Percentiles rank a stretch among this genome's conserved stretches.
These are phyloP conservation scores for Aspergillus ostianus DNA, from an alignment of 495 filamentous ascomycete genomes.

Conservation along the genomic window DNA sequence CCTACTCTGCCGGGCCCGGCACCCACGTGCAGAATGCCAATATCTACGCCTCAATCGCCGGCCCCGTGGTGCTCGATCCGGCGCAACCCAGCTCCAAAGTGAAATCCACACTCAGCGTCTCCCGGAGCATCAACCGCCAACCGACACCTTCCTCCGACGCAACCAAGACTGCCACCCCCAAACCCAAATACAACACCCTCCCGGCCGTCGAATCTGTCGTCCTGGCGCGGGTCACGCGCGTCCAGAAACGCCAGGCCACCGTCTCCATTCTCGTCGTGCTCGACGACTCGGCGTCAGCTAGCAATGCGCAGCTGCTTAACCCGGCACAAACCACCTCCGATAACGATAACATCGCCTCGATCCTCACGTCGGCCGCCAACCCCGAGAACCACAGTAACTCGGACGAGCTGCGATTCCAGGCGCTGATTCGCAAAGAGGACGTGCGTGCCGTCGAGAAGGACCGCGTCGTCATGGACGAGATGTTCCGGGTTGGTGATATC, in stretches of 20 bases:
- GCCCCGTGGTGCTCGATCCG: slow-evolving; percentile 53
- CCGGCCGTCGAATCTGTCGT: slow-evolving; percentile 78
- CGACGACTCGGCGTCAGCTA: slow-evolving; percentile 48
- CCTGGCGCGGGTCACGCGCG: slow-evolving; percentile 79
- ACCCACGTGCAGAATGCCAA: slow-evolving; percentile 72
- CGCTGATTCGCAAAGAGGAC: slow-evolving; percentile 72
- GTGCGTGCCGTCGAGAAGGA: slow-evolving; percentile 96
- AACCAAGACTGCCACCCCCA: slow-evolving; percentile 25
- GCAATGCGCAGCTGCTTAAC: slow-evolving; percentile 35
- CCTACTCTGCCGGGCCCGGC: slow-evolving; percentile 71
- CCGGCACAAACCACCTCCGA: slow-evolving; percentile 37
- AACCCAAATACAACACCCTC: slow-evolving; percentile 63
- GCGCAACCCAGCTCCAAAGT: slow-evolving; percentile 47
- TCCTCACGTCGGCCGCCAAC: slow-evolving; percentile 42
- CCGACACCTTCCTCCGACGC: slow-evolving; percentile 15
- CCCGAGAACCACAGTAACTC: slow-evolving; percentile 46
- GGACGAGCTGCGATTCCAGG: slow-evolving; percentile 51
- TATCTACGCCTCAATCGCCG: slow-evolving; percentile 72
- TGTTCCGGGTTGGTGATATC: slow-evolving; percentile 91
- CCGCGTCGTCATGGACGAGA: slow-evolving; percentile 82
- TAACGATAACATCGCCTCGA: slow-evolving; percentile 52
- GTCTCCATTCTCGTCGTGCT: slow-evolving; percentile 79
- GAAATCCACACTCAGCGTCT: slow-evolving; percentile 55
- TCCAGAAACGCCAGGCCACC: slow-evolving; percentile 76
- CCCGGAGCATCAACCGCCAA: slow-evolving; percentile 35